phyloP scores from a whole-genome alignment of 2,329 filamentous ascomycete genomes.

The Ascochyta fabae region DNA sequence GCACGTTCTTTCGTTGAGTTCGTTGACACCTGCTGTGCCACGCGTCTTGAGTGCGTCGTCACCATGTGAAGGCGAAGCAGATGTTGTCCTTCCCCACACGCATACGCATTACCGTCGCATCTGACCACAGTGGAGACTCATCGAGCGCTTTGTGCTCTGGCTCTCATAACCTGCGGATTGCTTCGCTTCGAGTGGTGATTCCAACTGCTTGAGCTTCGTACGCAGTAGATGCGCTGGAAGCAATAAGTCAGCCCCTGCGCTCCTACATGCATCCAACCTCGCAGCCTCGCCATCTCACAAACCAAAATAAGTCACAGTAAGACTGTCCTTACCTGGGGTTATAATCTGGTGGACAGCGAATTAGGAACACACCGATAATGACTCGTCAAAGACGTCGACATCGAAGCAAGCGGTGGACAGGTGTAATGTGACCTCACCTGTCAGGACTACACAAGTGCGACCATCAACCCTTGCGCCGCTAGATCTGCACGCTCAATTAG shows the following conservation, averaged over 20 bases:
- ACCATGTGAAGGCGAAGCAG: conserved; percentile 13
- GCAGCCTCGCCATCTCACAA: neutral
- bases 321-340: neutral
- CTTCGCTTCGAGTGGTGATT: too few relatives aligned
- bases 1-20: neutral
- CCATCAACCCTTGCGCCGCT: conserved; percentile 1
- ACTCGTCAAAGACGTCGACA: neutral
- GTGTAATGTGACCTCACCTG: neutral
- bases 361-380: neutral
- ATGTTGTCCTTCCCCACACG: conserved; percentile 8
- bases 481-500: neutral
- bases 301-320: neutral
- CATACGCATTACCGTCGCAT: neutral
- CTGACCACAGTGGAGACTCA: neutral
- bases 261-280: neutral
- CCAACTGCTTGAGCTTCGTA: neutral
- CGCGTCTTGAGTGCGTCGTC: conserved; percentile 3
- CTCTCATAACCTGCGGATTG: neutral
- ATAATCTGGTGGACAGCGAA: neutral
- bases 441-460: neutral
- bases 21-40: conserved; percentile 7
- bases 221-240: neutral
- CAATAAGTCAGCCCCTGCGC: neutral
- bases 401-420: conserved; percentile 6
- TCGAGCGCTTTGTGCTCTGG: neutral